Conservation (phyloP, 2,329 filamentous ascomycete genomes). For the Nemania serpens region DNA sequence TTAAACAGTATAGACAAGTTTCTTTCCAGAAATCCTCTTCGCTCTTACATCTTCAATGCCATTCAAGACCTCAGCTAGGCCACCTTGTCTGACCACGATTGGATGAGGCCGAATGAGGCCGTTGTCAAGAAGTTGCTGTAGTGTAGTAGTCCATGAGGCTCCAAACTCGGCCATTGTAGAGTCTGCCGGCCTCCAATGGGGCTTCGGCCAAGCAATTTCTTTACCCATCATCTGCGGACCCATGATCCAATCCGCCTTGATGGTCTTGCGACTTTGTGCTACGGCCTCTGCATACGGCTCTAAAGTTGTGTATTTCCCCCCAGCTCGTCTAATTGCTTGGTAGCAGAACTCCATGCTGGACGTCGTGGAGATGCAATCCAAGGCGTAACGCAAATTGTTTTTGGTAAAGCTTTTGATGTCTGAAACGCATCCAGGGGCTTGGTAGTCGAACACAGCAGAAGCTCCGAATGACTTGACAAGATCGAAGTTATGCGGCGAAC, state of each 20-base stretch:
- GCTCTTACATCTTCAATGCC: background rate
- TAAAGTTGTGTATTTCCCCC: slow-evolving; percentile 1
- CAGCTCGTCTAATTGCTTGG: slow-evolving; percentile 7
- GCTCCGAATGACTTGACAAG: slow-evolving; percentile 4
- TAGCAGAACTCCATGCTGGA: slow-evolving; percentile 12
- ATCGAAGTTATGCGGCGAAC: slow-evolving; percentile 1
- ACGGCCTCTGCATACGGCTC: background rate
- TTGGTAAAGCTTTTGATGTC: background rate
- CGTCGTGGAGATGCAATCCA: slow-evolving; percentile 2
- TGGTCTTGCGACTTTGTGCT: background rate
- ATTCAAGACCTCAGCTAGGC: background rate
- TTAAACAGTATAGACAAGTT: background rate
- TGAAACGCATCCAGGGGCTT: background rate
- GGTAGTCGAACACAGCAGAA: slow-evolving; percentile 6
- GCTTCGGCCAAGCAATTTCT: background rate
- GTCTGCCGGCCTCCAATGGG: background rate
- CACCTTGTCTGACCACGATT: background rate
- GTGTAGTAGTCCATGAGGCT: background rate
- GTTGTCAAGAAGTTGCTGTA: background rate
- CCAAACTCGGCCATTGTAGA: background rate
- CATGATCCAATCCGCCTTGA: slow-evolving; percentile 3
- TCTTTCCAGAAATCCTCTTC: background rate
- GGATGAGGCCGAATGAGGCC: background rate
- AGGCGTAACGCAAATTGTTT: background rate
- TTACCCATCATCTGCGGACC: background rate